Evolutionary conservation across 768 basidiomycete genomes (phyloP), one percentile per base, ranked within the genome.

Genomic region (Boletus rufocinnamomeus): DNA sequence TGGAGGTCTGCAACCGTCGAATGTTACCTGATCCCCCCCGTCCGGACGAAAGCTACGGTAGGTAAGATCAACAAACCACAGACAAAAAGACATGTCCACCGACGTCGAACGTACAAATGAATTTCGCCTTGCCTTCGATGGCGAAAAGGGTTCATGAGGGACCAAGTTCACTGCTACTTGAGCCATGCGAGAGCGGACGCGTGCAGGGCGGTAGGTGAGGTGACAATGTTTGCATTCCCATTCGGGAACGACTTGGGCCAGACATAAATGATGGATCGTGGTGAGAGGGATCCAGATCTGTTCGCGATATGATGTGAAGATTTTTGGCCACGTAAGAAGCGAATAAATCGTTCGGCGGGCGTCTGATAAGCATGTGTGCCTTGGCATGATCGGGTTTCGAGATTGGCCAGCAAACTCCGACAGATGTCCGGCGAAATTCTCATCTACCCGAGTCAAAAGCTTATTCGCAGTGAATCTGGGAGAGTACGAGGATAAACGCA

Each of bases 1-100:
- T n/a, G 10, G 25, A 5, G 14, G 21, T 25, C 10, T 19, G 13
- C 35, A 21, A 11, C 23, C 46, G 60, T 27, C 64, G 66, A 27
- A 66, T 59, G 46, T 64, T 64, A 2, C 70, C 64, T 11, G 61
- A 69, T 2, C 66, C 69, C 1, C 69, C 67, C 41, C 67, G 58
- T 7, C 70, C 70, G 2, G 63, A 64, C 17, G 66, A 62, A 25
- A 43, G 23, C 70, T 71, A 50, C 35, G 8, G 43, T 9, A 17
- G 1, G 40, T 11, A 50, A 19, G 19, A 49, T 64, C 27, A 60
- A 30, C 44, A n/a, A 48, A 3, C 11, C 9, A 28, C 41, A 16
- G n/a, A 16, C 19, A 19, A 17, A 38, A 40, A 8, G 21, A 43
- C n/a, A 10, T 19, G 21, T 17, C 17, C 14, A 37, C 27, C n/a